phyloP scores from a whole-genome alignment of 768 basidiomycete species.

The Lanmaoa pseudosensibilis region DNA sequence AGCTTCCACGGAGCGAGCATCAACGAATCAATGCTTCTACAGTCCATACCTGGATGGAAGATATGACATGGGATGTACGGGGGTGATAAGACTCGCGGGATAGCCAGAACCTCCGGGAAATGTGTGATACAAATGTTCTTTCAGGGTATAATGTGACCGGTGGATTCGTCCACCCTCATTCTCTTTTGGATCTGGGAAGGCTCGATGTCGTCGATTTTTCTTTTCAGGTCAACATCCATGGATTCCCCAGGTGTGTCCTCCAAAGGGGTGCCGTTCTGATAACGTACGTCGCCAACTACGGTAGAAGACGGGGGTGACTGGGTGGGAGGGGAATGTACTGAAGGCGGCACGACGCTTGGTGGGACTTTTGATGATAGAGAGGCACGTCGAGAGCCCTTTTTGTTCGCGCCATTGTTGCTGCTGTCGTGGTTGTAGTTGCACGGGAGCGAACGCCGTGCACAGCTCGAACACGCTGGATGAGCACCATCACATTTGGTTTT shows the following conservation, averaged over 20 bases:
- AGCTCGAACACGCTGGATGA: constrained; percentile 83
- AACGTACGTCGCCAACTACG: constrained; percentile 35
- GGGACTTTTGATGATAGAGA: constrained; percentile 49
- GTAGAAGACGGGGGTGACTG: constrained; percentile 51
- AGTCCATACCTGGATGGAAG: constrained; percentile 32
- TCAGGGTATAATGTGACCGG: constrained; percentile 56
- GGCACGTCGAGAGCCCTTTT: constrained; percentile 48
- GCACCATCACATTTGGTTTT: constrained; percentile 89
- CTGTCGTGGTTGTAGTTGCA: constrained; percentile 82
- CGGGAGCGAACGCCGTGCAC: constrained; percentile 68
- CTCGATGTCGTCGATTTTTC: constrained; percentile 56
- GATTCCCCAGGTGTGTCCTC: constrained; percentile 44
- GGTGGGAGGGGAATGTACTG: constrained; percentile 51
- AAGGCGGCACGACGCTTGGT: constrained; percentile 28
- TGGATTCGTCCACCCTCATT: constrained; percentile 63
- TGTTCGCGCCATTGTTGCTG: constrained; percentile 25
- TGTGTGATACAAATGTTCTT: constrained; percentile 27
- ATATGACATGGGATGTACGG: constrained; percentile 18
- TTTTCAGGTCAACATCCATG: constrained; percentile 59
- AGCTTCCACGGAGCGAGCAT: constrained; percentile 32
- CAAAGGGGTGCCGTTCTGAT: constrained; percentile 35
- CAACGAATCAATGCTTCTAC: constrained; percentile 28
- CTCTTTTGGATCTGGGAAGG: constrained; percentile 60
- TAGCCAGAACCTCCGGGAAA: constrained; percentile 23
- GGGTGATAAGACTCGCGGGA: constrained; percentile 24